Evolutionary conservation across 2,329 filamentous ascomycete genomes (phyloP), one percentile per base, ranked within the genome.

Genomic region (Shiraia sp.): DNA sequence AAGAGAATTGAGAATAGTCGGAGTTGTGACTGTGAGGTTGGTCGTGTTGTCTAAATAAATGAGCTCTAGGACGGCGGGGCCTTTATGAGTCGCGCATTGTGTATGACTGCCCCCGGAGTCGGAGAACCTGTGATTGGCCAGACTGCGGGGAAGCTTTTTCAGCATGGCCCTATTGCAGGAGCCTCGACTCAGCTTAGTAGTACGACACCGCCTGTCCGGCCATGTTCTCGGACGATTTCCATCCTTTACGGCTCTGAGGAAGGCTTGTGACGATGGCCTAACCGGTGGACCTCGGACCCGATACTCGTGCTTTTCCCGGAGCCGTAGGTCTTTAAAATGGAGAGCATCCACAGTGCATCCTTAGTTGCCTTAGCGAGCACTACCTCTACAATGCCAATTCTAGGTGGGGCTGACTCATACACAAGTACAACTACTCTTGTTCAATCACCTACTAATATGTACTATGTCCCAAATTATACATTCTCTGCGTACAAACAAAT

Each of bases 31-130:
- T 32, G 14, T 19, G 24, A 22, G 24, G n/a, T 22, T 15, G 13
- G 27, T 23, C 17, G 24, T 25, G 40, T 15, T 34, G 44, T 38
- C 35, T 24, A 25, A 32, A 35, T 28, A 28, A 22, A 30, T 32
- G 42, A 26, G 16, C 35, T 31, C 27, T 44, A 47, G 40, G 44
- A 42, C 28, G 41, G 36, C 45, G 42, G 36, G 32, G 53, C 35
- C 33, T 34, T 49, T 54, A 63, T 61, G 62, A 65, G 59, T 66
- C 59, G 55, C 48, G 44, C 42, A 50, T 45, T 43, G 8, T 46
- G 40, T 38, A 34, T n/a, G 37, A 41, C 19, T 50, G 43, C 47
- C 40, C 45, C 45, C 55, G 51, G 46, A 59, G 39, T 55, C 59
- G 58, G 57, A 42, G 39, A 31, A 33, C 31, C 34, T 42, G 32